These are phyloP conservation scores for Geotrichum phurueaensis DNA, from an alignment of 1,139 yeast genomes.

Conservation along the genomic window DNA sequence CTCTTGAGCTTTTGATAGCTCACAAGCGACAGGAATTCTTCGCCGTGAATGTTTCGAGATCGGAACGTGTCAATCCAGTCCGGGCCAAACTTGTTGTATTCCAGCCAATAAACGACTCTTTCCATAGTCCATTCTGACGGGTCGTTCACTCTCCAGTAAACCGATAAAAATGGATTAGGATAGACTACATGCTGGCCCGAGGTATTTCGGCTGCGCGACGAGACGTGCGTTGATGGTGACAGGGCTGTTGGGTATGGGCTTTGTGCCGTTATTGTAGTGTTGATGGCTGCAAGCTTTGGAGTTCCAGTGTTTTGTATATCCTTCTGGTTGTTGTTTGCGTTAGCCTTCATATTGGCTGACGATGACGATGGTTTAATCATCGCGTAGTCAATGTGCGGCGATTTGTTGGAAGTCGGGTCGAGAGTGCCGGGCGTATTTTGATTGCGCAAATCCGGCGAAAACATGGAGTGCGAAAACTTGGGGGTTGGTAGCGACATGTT, in stretches of 20 bases:
- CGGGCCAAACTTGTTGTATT: slow-evolving; percentile 56
- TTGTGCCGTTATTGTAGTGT: background rate
- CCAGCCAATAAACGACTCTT: slow-evolving; percentile 65
- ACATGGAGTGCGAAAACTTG: background rate
- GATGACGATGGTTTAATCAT: background rate
- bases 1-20: slow-evolving; percentile 55
- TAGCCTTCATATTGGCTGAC: background rate
- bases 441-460: background rate
- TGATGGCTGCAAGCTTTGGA: background rate
- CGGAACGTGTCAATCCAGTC: slow-evolving; percentile 66
- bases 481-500: background rate
- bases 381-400: background rate
- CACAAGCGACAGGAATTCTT: slow-evolving; percentile 58
- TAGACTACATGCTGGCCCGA: slow-evolving; percentile 20
- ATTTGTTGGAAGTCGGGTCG: background rate
- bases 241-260: slow-evolving; percentile 6
- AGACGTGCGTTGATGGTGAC: slow-evolving; percentile 16
- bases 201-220: slow-evolving; percentile 17
- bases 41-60: slow-evolving; percentile 55
- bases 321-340: background rate
- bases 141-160: slow-evolving; percentile 32
- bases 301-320: background rate
- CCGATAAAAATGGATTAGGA: slow-evolving; percentile 19
- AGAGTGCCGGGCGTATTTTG: background rate
- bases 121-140: slow-evolving; percentile 61